phyloP scores from a whole-genome alignment of 2,329 filamentous ascomycete species.

The Trichophyton schoenleinii region DNA sequence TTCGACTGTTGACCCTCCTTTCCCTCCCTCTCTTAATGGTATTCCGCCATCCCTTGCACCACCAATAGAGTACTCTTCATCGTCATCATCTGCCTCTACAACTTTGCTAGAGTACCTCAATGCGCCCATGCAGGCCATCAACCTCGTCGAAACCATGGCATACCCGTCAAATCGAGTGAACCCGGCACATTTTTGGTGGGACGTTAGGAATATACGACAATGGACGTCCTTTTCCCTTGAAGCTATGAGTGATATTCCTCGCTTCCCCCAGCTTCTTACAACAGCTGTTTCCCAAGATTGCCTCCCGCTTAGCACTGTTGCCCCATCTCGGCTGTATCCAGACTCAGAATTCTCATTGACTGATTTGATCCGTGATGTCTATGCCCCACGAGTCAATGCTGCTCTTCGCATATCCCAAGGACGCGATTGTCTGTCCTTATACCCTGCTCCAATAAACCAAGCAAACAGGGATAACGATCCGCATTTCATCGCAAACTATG shows the following conservation, averaged over 20 bases:
- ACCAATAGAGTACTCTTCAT: conserved; percentile 1
- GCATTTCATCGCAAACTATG: conserved; percentile 43
- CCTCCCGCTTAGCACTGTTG: conserved; percentile 22
- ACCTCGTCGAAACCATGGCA: conserved; percentile 66
- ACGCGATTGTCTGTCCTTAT: conserved; percentile 43
- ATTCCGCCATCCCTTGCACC: background rate
- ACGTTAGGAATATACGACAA: conserved; percentile 71
- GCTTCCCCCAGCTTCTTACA: conserved; percentile 59
- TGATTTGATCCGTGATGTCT: conserved; percentile 62
- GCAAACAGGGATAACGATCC: conserved; percentile 33
- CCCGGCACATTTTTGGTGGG: conserved; percentile 89
- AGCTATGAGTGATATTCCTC: conserved; percentile 59
- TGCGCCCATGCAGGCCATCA: conserved; percentile 65
- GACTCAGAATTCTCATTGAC: conserved; percentile 69
- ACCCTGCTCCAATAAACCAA: conserved; percentile 28
- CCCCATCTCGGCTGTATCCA: conserved; percentile 48
- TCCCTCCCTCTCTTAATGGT: conserved; percentile 14
- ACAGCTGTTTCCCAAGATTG: conserved; percentile 45
- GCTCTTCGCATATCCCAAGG: conserved; percentile 66
- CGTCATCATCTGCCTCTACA: conserved; percentile 35
- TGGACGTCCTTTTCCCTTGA: conserved; percentile 69
- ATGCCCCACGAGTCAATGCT: conserved; percentile 75
- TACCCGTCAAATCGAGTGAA: conserved; percentile 52
- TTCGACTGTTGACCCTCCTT: background rate
- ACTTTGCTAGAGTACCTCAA: conserved; percentile 70